phyloP scores from a whole-genome alignment of 495 filamentous ascomycete genomes.

The Amniculicola lignicola region DNA sequence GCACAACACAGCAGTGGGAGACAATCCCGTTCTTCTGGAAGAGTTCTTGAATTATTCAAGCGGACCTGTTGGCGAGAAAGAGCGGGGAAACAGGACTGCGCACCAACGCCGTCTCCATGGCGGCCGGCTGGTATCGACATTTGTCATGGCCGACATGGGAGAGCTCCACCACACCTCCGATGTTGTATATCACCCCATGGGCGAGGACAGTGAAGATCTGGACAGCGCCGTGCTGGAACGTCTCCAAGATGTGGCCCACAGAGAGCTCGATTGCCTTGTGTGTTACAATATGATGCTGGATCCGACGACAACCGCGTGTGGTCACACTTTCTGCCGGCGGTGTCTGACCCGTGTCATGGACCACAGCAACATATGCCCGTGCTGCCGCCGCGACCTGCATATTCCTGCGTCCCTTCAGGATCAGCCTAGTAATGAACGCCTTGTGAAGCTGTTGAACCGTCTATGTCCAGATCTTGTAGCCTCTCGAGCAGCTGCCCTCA shows the following conservation, averaged over 20 bases:
- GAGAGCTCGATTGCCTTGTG: constrained; percentile 81
- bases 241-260: constrained; percentile 57
- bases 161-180: constrained; percentile 54
- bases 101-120: constrained; percentile 43
- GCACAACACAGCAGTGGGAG: constrained; percentile 36
- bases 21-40: constrained; percentile 42
- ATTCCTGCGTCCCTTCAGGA: constrained; percentile 55
- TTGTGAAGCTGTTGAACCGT: constrained; percentile 56
- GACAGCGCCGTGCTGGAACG: constrained; percentile 54
- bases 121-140: constrained; percentile 61
- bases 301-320: constrained; percentile 78
- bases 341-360: constrained; percentile 73
- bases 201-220: constrained; percentile 42
- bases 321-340: constrained; percentile 82
- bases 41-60: constrained; percentile 48
- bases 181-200: constrained; percentile 50
- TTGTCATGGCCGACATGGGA: constrained; percentile 52
- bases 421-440: constrained; percentile 59
- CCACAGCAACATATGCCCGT: constrained; percentile 71
- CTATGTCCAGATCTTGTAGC: constrained; percentile 67
- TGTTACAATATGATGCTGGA: constrained; percentile 78
- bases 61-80: constrained; percentile 40
- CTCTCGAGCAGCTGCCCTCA: constrained; percentile 51
- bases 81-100: constrained; percentile 35
- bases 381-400: constrained; percentile 66